These are phyloP conservation scores for Pouteria glomerata DNA, from an alignment of 148 eudicot species.

Conservation along the genomic window DNA sequence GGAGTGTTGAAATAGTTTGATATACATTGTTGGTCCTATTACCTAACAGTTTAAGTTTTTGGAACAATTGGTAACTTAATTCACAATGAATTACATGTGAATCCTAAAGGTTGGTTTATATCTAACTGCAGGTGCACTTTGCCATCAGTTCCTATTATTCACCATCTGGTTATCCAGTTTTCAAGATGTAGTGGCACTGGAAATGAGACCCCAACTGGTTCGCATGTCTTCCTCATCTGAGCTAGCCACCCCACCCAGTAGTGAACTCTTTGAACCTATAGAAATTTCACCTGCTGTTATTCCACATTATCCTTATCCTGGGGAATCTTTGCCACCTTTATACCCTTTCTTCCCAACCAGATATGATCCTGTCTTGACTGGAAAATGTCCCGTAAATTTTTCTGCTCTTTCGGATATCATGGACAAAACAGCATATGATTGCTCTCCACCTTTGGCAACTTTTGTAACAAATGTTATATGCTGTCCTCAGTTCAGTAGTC, in stretches of 20 bases:
- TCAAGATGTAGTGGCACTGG: conserved; percentile 32
- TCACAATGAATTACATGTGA: background rate
- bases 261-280: conserved; percentile 63
- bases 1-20: no score
- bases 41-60: background rate
- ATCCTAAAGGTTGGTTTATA: conserved; percentile 1
- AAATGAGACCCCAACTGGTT: conserved; percentile 31
- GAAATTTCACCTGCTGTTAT: conserved; percentile 82
- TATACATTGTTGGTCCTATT: background rate
- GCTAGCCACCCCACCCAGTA: conserved; percentile 52
- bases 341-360: conserved; percentile 77
- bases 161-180: conserved; percentile 46
- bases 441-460: conserved; percentile 61
- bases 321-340: conserved; percentile 55
- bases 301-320: conserved; percentile 64
- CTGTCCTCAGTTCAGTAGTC: conserved; percentile 84
- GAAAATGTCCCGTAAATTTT: conserved; percentile 90
- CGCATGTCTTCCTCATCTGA: conserved; percentile 34
- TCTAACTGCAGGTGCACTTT: conserved; percentile 54
- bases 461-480: conserved; percentile 81
- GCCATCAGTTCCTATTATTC: conserved; percentile 41
- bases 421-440: conserved; percentile 86
- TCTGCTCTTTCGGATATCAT: conserved; percentile 70
- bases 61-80: no score
- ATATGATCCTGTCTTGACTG: conserved; percentile 74